These are phyloP conservation scores for Hansenula lynferdii DNA, from an alignment of 1,139 yeast genomes.

Conservation along the genomic window DNA sequence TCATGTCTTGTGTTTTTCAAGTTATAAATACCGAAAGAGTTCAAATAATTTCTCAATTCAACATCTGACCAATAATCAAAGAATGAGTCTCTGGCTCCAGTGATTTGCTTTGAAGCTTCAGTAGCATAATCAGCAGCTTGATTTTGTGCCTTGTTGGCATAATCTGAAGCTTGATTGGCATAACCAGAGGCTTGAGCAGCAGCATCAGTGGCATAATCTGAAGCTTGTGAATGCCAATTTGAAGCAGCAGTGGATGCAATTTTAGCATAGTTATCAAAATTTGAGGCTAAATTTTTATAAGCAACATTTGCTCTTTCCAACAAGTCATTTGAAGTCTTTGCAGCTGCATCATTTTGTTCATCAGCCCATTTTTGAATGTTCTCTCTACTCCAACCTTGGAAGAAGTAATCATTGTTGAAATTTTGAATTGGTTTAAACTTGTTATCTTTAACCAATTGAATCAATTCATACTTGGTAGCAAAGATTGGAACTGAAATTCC, in stretches of 20 bases:
- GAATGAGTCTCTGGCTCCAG: constrained; percentile 27
- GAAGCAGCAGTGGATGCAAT: constrained; percentile 12
- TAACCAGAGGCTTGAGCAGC: constrained; percentile 22
- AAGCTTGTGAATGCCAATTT: constrained; percentile 7
- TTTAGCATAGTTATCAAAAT: constrained; percentile 8
- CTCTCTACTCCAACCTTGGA: constrained; percentile 41
- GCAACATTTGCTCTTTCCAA: constrained; percentile 26
- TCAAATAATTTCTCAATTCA: constrained; percentile 49
- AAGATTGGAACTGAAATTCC: constrained; percentile 42
- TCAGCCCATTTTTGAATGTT: constrained; percentile 36
- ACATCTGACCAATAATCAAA: constrained; percentile 49
- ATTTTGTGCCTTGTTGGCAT: constrained; percentile 18
- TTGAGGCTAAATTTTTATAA: constrained; percentile 12
- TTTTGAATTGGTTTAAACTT: constrained; percentile 37
- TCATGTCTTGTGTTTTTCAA: constrained; percentile 36
- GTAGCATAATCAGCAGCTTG: constrained; percentile 17
- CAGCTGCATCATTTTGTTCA: constrained; percentile 30
- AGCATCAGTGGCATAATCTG: constrained; percentile 23
- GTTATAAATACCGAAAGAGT: constrained; percentile 43
- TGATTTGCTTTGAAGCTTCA: constrained; percentile 9
- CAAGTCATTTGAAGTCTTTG: constrained; percentile 34
- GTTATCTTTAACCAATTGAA: constrained; percentile 41
- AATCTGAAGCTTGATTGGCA: constrained; percentile 11
- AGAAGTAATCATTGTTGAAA: constrained; percentile 31
- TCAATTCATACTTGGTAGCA: constrained; percentile 41